Evolutionary conservation across 129 eudicot species (phyloP).

Genomic region (Helianthus annuus): HanXRQr2.0-SUNRISE NC_035439.2:138186841-138187340

Average conservation of each 20-base stretch:
- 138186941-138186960: not conserved
- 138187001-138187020: conserved; percentile 26
- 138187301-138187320: no score
- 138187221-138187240: not conserved
- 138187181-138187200: not conserved
- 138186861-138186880: not conserved
- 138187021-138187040: not conserved
- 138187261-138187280: not conserved
- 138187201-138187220: not conserved
- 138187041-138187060: conserved; percentile 6
- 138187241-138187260: not conserved
- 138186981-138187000: conserved; percentile 20
- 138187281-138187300: not conserved
- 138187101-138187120: not conserved
- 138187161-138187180: not conserved
- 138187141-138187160: not conserved
- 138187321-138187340: no score
- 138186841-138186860: conserved; percentile 12
- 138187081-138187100: not conserved
- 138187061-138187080: conserved; percentile 29
- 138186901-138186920: conserved; percentile 28
- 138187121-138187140: not conserved
- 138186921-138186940: conserved; percentile 16
- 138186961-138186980: conserved; percentile 11
- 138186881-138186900: conserved; percentile 15